These are phyloP conservation scores for Lipomyces lipofer DNA, from an alignment of 805 yeast species.

Conservation along the genomic window DNA sequence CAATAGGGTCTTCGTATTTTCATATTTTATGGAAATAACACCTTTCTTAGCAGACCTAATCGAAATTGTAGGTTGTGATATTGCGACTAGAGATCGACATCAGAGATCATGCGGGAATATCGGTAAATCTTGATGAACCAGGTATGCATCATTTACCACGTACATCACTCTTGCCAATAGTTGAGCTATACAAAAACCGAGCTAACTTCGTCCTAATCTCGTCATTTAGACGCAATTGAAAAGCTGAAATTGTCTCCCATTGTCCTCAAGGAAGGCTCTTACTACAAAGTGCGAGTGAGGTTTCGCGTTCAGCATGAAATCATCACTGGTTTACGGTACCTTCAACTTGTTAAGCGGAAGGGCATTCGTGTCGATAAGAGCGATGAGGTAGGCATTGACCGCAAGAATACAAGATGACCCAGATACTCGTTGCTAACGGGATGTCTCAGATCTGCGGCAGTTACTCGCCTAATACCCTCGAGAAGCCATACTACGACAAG, in stretches of 20 bases:
- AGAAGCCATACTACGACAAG: constrained; percentile 70
- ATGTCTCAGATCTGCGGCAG: constrained; percentile 64
- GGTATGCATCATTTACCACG: constrained; percentile 1
- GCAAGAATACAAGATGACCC: not conserved
- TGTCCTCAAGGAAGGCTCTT: constrained; percentile 73
- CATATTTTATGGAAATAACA: not conserved
- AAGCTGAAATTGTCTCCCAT: constrained; percentile 64
- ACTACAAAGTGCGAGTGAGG: constrained; percentile 68
- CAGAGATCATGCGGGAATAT: constrained; percentile 68
- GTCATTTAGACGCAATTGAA: constrained; percentile 49
- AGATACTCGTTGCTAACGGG: too few species aligned
- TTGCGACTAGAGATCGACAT: constrained; percentile 71
- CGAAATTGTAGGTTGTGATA: constrained; percentile 58
- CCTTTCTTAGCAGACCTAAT: not conserved
- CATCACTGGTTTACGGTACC: constrained; percentile 83
- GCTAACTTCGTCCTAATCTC: not conserved
- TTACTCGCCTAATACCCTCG: constrained; percentile 82
- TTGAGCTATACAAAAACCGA: not conserved
- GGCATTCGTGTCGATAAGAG: constrained; percentile 84
- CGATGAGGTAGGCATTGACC: constrained; percentile 60
- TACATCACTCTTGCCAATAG: not conserved
- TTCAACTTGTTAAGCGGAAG: constrained; percentile 80
- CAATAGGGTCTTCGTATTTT: not conserved
- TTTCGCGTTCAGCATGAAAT: constrained; percentile 89
- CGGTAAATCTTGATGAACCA: constrained; percentile 64